Base-by-base conservation (phyloP, 495 filamentous ascomycete species). In the Penicillium herquei region DNA sequence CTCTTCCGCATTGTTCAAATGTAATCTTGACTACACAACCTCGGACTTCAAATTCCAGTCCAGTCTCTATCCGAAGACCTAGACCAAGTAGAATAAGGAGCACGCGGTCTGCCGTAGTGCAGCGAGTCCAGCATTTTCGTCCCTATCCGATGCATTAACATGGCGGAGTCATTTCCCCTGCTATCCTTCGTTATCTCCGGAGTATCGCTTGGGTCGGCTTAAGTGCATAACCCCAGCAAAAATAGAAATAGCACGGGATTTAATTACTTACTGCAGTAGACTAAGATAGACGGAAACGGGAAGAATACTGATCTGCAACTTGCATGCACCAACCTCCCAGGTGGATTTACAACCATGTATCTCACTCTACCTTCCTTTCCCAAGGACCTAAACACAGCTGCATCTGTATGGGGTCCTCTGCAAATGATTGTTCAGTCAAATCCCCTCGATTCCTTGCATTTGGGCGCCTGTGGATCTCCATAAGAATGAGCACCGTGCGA, bases 401-500 rank as follows among this genome's bases (percentile, higher is more conserved):
- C 21, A 26, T 26, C 21, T 26, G 21, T 26, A 26, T 26, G 21
- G 34, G 7, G 34, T 13, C 2, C 34, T 10, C 8, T 37, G 34
- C 34, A 37, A 1, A 37, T 26, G 12, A 7, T 37, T 37, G 2
- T 13, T 10, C 34, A 10, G 12, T 6, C 7, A 46, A 31, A 30
- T 18, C 34, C 34, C 30, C 34, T n/a, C 35, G 35, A 37, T 13
- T 48, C 45, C 47, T 41, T 39, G 33, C 49, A 21, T 51, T 26
- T 41, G 49, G 31, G 45, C 26, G 17, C 11, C 18, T 46, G 49
- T 51, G 49, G 49, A 51, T 41, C 26, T 33, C 47, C 47, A 48
- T 48, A 26, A 46, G 37, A 26, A 26, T 26, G 26, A 43, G 8
- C 21, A 17, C 45, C 53, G 51, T 47, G 54, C 54, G 46, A 51